Percentiles rank a stretch among this genome's conserved stretches.
Evolutionary conservation across 768 basidiomycete species (phyloP).

Genomic region (Hygrocybe coccinea): DNA sequence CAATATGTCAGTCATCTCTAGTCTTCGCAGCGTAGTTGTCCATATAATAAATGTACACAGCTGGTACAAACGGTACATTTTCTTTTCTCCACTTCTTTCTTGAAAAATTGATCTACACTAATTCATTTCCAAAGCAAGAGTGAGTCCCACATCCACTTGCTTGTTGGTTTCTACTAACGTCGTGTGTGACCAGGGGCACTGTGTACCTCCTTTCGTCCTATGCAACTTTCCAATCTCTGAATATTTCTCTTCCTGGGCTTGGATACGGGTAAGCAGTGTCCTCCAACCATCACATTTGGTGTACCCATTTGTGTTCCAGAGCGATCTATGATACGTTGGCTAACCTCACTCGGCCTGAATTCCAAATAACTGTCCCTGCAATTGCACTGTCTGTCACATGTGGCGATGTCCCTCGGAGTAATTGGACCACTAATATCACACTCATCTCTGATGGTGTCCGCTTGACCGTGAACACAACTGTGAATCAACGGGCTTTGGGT

Average conservation of each 20-base stretch:
- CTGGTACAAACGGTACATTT: background rate
- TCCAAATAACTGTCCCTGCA: background rate
- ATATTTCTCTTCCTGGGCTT: background rate
- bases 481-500: background rate
- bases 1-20: background rate
- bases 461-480: background rate
- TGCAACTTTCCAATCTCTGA: background rate
- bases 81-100: background rate
- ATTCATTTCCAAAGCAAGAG: background rate
- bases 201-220: background rate
- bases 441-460: background rate
- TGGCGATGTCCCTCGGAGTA: background rate
- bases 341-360: background rate
- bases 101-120: background rate
- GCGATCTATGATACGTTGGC: conserved; percentile 1
- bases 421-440: background rate
- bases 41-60: no score
- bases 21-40: background rate
- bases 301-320: background rate
- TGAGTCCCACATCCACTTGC: background rate
- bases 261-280: background rate
- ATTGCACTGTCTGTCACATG: background rate
- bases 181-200: background rate
- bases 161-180: background rate
- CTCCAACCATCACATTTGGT: background rate